phyloP scores from a whole-genome alignment of 805 yeast genomes.

The Candida glaebosa region DNA sequence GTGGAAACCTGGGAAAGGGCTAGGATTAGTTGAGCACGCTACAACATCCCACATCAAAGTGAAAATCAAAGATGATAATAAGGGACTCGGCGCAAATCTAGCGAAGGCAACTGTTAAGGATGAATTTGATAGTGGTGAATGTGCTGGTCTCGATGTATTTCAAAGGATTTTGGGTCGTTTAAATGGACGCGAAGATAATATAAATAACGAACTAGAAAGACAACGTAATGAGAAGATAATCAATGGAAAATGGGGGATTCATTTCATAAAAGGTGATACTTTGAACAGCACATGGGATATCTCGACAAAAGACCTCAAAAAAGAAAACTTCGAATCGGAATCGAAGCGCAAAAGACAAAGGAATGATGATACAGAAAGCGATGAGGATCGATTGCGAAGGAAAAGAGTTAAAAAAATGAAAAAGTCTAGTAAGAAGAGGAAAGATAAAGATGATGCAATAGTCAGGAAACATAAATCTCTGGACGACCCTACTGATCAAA shows the following conservation, averaged over 20 bases:
- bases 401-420: slow-evolving; percentile 10
- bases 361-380: slow-evolving; percentile 15
- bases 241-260: slow-evolving; percentile 86
- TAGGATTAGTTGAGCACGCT: slow-evolving; percentile 68
- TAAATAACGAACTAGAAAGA: slow-evolving; percentile 61
- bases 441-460: slow-evolving; percentile 15
- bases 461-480: slow-evolving; percentile 17
- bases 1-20: slow-evolving; percentile 89
- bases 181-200: slow-evolving; percentile 77
- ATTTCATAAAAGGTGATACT: slow-evolving; percentile 81
- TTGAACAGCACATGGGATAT: slow-evolving; percentile 81
- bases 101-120: slow-evolving; percentile 57
- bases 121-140: slow-evolving; percentile 75
- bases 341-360: slow-evolving; percentile 13
- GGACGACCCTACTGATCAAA: slow-evolving; percentile 18
- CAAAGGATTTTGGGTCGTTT: slow-evolving; percentile 86
- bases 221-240: slow-evolving; percentile 66
- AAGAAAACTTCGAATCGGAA: slow-evolving; percentile 10
- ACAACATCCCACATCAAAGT: slow-evolving; percentile 82
- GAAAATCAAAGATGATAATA: slow-evolving; percentile 71
- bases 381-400: slow-evolving; percentile 17
- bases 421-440: slow-evolving; percentile 16
- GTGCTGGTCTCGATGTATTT: slow-evolving; percentile 89
- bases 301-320: slow-evolving; percentile 31
- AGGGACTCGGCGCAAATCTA: slow-evolving; percentile 86